phyloP scores from a whole-genome alignment of 345 rosid species.

The Isatis tinctoria region DNA sequence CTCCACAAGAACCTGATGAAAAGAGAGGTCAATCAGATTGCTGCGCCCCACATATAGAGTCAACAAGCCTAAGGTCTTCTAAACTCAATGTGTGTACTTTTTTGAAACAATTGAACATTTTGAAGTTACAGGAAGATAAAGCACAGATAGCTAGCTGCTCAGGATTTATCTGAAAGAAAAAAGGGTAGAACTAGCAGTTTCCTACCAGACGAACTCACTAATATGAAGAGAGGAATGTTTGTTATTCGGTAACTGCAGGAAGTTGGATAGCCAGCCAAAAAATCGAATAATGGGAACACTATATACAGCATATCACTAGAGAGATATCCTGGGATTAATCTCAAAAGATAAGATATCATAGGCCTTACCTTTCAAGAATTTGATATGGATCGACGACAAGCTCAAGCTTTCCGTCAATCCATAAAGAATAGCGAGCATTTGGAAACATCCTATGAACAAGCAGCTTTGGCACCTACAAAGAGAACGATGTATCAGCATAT shows the following conservation, averaged over 20 bases:
- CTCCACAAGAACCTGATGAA: conserved; percentile 93
- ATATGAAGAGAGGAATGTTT: not conserved
- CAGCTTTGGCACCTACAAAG: conserved; percentile 33
- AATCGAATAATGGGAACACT: not conserved
- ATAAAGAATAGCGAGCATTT: conserved; percentile 82
- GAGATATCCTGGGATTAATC: not conserved
- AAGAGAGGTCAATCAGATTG: conserved; percentile 2
- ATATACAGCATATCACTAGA: not conserved
- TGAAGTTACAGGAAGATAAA: not conserved
- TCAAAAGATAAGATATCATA: not conserved
- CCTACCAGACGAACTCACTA: not conserved
- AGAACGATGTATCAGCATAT: not conserved
- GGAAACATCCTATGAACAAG: conserved; percentile 85
- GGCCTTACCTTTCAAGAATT: conserved; percentile 84
- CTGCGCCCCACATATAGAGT: not conserved
- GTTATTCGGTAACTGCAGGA: not conserved
- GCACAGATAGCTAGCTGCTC: not conserved
- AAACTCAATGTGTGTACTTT: not conserved
- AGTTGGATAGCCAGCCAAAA: not conserved
- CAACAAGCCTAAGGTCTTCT: conserved; percentile 3
- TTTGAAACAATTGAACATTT: not conserved
- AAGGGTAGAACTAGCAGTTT: not conserved
- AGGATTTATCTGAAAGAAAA: not conserved
- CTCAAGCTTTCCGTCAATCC: conserved; percentile 99
- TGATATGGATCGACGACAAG: conserved; percentile 92